Evolutionary conservation across 148 eudicot genomes (phyloP).

Genomic region (Amaranthus cruentus): DNA sequence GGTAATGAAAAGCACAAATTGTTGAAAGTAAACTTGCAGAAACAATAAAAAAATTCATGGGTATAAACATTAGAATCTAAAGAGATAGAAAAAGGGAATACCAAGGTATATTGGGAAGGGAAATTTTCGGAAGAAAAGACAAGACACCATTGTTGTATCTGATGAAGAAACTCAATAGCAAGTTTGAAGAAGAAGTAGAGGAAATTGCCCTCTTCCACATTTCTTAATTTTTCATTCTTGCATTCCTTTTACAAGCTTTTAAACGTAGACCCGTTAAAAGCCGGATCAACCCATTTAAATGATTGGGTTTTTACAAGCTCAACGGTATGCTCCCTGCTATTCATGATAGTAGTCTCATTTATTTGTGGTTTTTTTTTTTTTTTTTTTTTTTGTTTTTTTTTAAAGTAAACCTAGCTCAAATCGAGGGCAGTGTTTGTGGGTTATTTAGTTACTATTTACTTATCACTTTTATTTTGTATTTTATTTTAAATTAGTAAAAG

Average conservation of each 20-base stretch:
- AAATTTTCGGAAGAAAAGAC: slow-evolving; percentile 4
- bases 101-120: slow-evolving; percentile 32
- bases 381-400: too few species aligned
- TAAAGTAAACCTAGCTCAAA: background rate
- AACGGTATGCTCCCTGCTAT: too few species aligned
- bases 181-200: background rate
- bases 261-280: too few species aligned
- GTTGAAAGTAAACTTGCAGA: background rate
- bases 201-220: slow-evolving; percentile 21
- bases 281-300: too few species aligned
- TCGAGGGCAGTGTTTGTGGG: too few species aligned
- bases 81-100: slow-evolving; percentile 16
- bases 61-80: background rate
- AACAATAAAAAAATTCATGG: background rate
- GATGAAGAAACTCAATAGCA: slow-evolving; percentile 14
- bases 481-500: too few species aligned
- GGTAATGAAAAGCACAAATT: background rate
- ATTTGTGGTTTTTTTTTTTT: background rate
- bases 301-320: too few species aligned
- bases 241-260: too few species aligned
- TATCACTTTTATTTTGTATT: too few species aligned
- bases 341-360: too few species aligned
- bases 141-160: slow-evolving; percentile 24
- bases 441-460: too few species aligned
- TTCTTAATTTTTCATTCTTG: background rate